Conservation (phyloP, 352 stramenopile genomes). For the Blastocystis sp. region DNA sequence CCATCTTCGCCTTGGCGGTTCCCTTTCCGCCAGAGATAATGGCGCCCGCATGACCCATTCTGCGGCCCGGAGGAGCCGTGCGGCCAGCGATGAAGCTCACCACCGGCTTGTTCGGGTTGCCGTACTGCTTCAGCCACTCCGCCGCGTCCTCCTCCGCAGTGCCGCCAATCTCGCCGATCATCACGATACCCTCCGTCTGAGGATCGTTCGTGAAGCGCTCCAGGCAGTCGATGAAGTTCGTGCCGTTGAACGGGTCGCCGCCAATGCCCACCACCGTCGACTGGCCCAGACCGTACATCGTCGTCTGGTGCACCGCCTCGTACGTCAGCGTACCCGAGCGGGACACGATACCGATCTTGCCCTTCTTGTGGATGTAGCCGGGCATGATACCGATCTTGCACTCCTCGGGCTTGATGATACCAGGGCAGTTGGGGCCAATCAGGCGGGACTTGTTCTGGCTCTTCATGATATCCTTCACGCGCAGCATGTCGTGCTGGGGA, state of each 20-base stretch:
- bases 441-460: conserved; percentile 89
- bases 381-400: conserved; percentile 99
- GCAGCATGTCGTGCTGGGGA: conserved; percentile 98
- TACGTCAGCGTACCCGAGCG: conserved; percentile 91
- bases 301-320: conserved; percentile 82
- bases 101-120: conserved; percentile 91
- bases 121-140: conserved; percentile 83
- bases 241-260: conserved; percentile 99
- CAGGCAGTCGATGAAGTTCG: conserved; percentile 99
- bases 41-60: conserved; percentile 97
- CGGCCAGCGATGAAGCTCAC: conserved; percentile 98
- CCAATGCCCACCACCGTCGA: conserved; percentile 98
- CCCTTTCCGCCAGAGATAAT: conserved; percentile 98
- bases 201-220: conserved; percentile 98
- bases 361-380: conserved; percentile 94
- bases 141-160: conserved; percentile 94
- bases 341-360: conserved; percentile 98
- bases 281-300: conserved; percentile 89
- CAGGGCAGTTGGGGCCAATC: conserved; percentile 98
- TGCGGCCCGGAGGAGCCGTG: conserved; percentile 92
- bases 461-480: conserved; percentile 89
- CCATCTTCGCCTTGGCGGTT: conserved; percentile 94
- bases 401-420: conserved; percentile 99
- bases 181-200: conserved; percentile 95
- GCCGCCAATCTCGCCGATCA: conserved; percentile 99